phyloP scores from a whole-genome alignment of 2,329 filamentous ascomycete species.

The Phaeosphaeriaceae sp. region DNA sequence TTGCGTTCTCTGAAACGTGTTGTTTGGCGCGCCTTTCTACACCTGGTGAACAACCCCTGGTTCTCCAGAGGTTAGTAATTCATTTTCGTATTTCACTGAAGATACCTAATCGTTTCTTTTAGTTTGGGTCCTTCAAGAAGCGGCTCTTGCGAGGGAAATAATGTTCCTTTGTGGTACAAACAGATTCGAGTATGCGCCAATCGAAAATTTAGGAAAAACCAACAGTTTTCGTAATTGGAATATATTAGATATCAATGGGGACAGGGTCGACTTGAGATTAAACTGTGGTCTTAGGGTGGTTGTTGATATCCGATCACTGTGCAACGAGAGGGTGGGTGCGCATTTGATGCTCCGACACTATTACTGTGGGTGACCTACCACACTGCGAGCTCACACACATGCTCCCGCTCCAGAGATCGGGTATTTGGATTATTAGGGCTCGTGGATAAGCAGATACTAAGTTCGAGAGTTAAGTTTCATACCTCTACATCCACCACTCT shows the following conservation, averaged over 20 bases:
- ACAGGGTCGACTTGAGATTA: not conserved
- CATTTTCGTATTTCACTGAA: too few species aligned
- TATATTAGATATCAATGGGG: not conserved
- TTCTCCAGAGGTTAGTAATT: too few species aligned
- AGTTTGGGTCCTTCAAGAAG: constrained; percentile 11
- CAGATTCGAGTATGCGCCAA: not conserved
- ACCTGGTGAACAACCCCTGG: constrained; percentile 8
- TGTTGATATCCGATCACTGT: too few species aligned
- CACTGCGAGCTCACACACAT: not conserved
- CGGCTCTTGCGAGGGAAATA: not conserved
- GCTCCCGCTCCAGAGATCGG: not conserved
- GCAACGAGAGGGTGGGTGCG: too few species aligned
- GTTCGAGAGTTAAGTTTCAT: not conserved
- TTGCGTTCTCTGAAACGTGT: not conserved
- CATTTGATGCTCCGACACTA: not conserved
- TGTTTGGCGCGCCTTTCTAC: not conserved
- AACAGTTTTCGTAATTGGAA: not conserved
- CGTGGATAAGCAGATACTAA: not conserved
- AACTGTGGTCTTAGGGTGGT: too few species aligned
- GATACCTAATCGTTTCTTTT: too few species aligned
- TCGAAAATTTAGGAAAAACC: not conserved
- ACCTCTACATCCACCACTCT: not conserved
- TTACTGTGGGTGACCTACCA: not conserved
- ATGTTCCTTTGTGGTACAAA: constrained; percentile 8
- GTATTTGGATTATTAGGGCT: constrained; percentile 3